phyloP scores from a whole-genome alignment of 78 protist genomes.

The Capsaspora owczarzaki region DNA sequence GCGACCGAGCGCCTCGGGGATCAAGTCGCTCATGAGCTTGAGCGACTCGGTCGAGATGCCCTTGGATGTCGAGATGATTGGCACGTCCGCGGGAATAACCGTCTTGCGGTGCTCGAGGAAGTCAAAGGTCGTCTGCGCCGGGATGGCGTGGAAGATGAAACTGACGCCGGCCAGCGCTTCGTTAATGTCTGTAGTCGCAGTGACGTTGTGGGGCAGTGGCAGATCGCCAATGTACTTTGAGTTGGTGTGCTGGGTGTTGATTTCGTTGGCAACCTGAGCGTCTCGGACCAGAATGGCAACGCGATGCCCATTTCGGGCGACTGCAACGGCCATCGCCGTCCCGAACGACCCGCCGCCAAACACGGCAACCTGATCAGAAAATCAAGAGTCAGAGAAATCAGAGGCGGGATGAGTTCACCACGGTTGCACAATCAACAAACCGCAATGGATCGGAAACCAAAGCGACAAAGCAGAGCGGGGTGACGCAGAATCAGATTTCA shows the following conservation, averaged over 20 bases:
- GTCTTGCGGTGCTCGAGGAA: background rate
- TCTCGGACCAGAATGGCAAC: constrained; percentile 10
- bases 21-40: constrained; percentile 17
- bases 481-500: too few species aligned
- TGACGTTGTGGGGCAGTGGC: background rate
- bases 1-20: constrained; percentile 8
- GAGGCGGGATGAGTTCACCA: too few species aligned
- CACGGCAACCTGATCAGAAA: constrained; percentile 21
- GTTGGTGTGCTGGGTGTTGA: constrained; percentile 8
- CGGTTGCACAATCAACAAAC: too few species aligned
- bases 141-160: constrained; percentile 29
- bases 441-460: too few species aligned
- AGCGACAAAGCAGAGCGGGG: too few species aligned
- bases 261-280: background rate
- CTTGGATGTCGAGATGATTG: constrained; percentile 27
- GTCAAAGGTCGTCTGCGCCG: constrained; percentile 17
- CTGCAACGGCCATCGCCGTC: constrained; percentile 19
- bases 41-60: constrained; percentile 26
- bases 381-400: too few species aligned
- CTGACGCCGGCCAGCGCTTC: constrained; percentile 6
- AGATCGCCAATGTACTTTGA: background rate
- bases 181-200: constrained; percentile 7
- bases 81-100: constrained; percentile 11
- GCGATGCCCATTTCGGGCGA: background rate
- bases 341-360: constrained; percentile 33